Evolutionary conservation across 2,329 filamentous ascomycete genomes (phyloP).

Genomic region (Sporothrix pallida): DNA sequence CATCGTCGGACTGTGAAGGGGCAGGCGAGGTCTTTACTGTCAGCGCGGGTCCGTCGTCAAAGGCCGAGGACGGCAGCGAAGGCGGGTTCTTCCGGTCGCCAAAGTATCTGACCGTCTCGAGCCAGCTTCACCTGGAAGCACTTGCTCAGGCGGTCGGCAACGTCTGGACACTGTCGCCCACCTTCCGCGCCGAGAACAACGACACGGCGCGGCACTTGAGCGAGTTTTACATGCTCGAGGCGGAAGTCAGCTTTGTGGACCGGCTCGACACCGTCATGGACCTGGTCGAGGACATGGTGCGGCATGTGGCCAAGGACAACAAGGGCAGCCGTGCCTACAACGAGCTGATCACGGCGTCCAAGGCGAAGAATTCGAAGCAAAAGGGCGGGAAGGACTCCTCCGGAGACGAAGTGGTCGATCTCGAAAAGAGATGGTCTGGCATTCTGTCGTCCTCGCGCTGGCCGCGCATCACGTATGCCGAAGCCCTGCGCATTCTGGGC

Average conservation of each 20-base stretch:
- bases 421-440: constrained; percentile 74
- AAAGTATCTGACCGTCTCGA: constrained; percentile 96
- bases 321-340: constrained; percentile 50
- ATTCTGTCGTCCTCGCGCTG: constrained; percentile 64
- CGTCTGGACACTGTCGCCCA: constrained; percentile 93
- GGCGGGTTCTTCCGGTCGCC: constrained; percentile 76
- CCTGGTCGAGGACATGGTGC: constrained; percentile 79
- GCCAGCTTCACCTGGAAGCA: constrained; percentile 92
- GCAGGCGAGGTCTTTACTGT: constrained; percentile 92
- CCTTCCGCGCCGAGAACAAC: constrained; percentile 90
- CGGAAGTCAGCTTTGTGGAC: constrained; percentile 80
- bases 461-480: constrained; percentile 82
- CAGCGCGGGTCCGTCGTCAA: constrained; percentile 42
- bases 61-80: constrained; percentile 43
- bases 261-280: constrained; percentile 74
- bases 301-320: constrained; percentile 53
- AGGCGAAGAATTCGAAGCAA: constrained; percentile 40
- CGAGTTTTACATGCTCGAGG: constrained; percentile 99
- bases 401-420: constrained; percentile 45
- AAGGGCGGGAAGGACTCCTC: constrained; percentile 36
- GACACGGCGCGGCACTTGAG: constrained; percentile 93
- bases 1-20: constrained; percentile 95
- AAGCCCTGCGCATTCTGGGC: constrained; percentile 74
- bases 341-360: constrained; percentile 51
- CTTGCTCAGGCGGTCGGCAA: constrained; percentile 85